phyloP scores from a whole-genome alignment of 345 rosid species.

The Cardiospermum halicacabum region DNA sequence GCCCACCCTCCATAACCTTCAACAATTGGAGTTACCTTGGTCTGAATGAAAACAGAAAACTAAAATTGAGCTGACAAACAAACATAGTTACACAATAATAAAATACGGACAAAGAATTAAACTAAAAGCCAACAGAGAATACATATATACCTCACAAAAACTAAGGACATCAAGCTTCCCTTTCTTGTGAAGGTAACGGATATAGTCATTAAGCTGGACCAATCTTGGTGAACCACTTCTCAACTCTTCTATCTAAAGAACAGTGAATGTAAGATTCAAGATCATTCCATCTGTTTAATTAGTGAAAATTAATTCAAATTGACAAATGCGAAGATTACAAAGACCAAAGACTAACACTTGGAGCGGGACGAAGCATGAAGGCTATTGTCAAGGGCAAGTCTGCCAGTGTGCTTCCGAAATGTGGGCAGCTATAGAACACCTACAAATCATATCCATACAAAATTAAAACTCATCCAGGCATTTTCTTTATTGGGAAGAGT shows the following conservation, averaged over 20 bases:
- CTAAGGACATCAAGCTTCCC: constrained; percentile 80
- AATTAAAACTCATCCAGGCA: constrained; percentile 15
- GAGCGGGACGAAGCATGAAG: constrained; percentile 92
- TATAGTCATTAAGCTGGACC: constrained; percentile 74
- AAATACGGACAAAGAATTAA: too few relatives aligned
- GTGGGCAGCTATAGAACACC: constrained; percentile 98
- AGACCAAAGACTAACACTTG: constrained; percentile 54
- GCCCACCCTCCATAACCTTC: constrained; percentile 99
- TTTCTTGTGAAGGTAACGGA: constrained; percentile 78
- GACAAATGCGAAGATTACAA: background rate
- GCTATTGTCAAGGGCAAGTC: constrained; percentile 99
- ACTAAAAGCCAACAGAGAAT: background rate
- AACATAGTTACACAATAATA: background rate
- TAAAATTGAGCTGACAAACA: background rate
- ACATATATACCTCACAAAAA: constrained; percentile 78
- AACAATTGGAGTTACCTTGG: constrained; percentile 92
- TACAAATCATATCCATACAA: too few relatives aligned
- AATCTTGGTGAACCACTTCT: constrained; percentile 93
- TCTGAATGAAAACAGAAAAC: constrained; percentile 40
- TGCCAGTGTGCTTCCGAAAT: constrained; percentile 96
- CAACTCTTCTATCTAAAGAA: constrained; percentile 78
- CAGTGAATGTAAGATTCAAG: constrained; percentile 14
- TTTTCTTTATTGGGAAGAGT: too few relatives aligned
- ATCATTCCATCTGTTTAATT: constrained; percentile 4
- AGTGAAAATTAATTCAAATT: constrained; percentile 1